These are phyloP conservation scores for Chrysoporthe deuterocubensis DNA, from an alignment of 2,329 filamentous ascomycete species.

Conservation along the genomic window DNA sequence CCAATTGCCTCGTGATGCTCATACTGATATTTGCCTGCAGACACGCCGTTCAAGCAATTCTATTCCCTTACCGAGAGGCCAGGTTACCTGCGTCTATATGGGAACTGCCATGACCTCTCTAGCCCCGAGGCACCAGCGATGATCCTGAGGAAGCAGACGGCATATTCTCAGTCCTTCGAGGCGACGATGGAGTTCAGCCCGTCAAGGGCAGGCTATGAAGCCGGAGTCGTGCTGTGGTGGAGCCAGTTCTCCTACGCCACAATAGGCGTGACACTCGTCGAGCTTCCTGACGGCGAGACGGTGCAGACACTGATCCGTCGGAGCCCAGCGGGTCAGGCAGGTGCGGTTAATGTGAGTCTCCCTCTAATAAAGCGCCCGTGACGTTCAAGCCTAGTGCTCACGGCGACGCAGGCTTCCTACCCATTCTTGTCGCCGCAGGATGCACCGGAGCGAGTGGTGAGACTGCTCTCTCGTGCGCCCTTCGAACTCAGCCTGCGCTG, in stretches of 20 bases:
- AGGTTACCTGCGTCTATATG: slow-evolving; percentile 51
- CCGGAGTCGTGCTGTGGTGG: slow-evolving; percentile 59
- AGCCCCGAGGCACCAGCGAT: slow-evolving; percentile 55
- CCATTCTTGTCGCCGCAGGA: slow-evolving; percentile 14
- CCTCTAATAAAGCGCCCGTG: background rate
- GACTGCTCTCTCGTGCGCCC: background rate
- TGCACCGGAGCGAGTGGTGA: slow-evolving; percentile 13
- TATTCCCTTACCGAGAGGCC: slow-evolving; percentile 51
- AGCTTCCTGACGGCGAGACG: slow-evolving; percentile 23
- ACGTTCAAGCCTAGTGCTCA: background rate
- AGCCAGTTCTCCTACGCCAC: slow-evolving; percentile 48
- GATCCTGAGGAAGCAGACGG: slow-evolving; percentile 57
- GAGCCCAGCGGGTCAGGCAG: slow-evolving; percentile 32
- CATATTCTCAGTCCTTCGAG: slow-evolving; percentile 46
- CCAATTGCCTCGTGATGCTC: background rate
- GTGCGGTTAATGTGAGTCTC: slow-evolving; percentile 30
- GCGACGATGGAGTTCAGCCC: slow-evolving; percentile 52
- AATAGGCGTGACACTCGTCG: slow-evolving; percentile 35
- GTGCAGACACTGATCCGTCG: slow-evolving; percentile 30
- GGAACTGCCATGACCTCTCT: slow-evolving; percentile 55
- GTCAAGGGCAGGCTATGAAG: slow-evolving; percentile 48
- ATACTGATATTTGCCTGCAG: slow-evolving; percentile 34
- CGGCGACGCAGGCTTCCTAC: slow-evolving; percentile 16
- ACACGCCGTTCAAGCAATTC: slow-evolving; percentile 52
- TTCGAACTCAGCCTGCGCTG: slow-evolving; percentile 14